phyloP scores from a whole-genome alignment of 441 rosid genomes.

The Populus tomentosa region DNA sequence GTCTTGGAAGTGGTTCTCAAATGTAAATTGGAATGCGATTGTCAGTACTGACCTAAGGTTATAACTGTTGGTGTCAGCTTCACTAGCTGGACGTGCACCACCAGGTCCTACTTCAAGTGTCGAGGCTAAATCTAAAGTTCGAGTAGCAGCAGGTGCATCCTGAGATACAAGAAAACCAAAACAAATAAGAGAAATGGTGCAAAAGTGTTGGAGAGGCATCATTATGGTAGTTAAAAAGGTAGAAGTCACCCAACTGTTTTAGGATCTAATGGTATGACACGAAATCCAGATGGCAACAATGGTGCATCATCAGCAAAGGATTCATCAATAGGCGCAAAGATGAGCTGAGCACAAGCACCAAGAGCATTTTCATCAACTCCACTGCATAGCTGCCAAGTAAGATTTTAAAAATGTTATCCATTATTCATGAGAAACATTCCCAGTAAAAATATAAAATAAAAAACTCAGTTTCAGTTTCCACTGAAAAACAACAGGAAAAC shows the following conservation, averaged over 20 bases:
- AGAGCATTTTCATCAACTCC: constrained; percentile 86
- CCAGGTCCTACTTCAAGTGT: constrained; percentile 63
- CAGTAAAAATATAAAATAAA: background rate
- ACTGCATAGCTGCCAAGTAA: constrained; percentile 57
- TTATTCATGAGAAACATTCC: background rate
- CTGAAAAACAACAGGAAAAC: background rate
- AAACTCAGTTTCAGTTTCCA: background rate
- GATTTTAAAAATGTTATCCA: background rate
- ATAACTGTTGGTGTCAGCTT: constrained; percentile 41
- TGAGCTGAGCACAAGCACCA: constrained; percentile 90
- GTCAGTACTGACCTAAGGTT: constrained; percentile 81
- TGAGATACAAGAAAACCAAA: constrained; percentile 16
- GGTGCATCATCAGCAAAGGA: constrained; percentile 95
- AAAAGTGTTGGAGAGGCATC: background rate
- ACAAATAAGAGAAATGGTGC: constrained; percentile 1
- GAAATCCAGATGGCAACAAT: constrained; percentile 80
- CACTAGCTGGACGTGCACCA: constrained; percentile 42
- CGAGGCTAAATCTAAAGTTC: constrained; percentile 87
- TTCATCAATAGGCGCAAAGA: constrained; percentile 88
- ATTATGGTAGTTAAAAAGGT: background rate
- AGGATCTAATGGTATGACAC: constrained; percentile 79
- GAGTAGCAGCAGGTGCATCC: constrained; percentile 62
- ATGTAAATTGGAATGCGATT: constrained; percentile 83
- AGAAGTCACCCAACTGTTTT: constrained; percentile 52
- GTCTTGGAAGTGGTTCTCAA: constrained; percentile 73